phyloP scores from a whole-genome alignment of 108 stramenopile species.

The Craspedostauros australis region DNA sequence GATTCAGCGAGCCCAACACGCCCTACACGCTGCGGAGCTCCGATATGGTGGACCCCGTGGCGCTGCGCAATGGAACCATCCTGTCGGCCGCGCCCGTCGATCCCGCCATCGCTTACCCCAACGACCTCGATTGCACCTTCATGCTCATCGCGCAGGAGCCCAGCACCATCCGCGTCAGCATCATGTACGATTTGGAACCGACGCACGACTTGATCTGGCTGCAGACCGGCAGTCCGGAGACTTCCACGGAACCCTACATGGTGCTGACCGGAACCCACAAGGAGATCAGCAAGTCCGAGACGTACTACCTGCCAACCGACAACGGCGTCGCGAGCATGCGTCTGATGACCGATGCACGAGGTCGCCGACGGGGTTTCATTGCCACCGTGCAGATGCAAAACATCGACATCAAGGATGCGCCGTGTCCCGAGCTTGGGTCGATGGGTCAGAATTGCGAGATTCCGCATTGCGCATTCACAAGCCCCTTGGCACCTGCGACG shows the following conservation, averaged over 20 bases:
- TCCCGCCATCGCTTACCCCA: neutral
- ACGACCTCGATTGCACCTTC: conserved; percentile 5
- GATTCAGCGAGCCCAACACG: too few relatives aligned
- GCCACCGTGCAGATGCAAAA: neutral
- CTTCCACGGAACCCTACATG: neutral
- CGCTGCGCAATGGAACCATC: too few relatives aligned
- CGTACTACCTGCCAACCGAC: conserved; percentile 1
- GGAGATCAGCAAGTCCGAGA: neutral
- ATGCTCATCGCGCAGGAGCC: neutral
- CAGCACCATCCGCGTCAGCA: neutral
- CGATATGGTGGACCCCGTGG: too few relatives aligned
- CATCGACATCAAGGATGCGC: too few relatives aligned
- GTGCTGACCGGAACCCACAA: neutral
- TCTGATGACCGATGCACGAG: conserved; percentile 1
- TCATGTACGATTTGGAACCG: conserved; percentile 1
- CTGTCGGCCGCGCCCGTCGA: too few relatives aligned
- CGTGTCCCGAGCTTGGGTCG: neutral
- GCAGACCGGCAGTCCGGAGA: neutral
- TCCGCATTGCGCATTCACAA: neutral
- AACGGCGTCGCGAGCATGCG: neutral
- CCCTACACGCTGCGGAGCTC: too few relatives aligned
- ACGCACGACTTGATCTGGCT: neutral
- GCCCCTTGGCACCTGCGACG: neutral
- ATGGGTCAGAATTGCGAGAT: conserved; percentile 1
- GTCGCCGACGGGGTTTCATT: conserved; percentile 3